Conservation (phyloP, 768 basidiomycete species). For the Serendipita sp. region DNA sequence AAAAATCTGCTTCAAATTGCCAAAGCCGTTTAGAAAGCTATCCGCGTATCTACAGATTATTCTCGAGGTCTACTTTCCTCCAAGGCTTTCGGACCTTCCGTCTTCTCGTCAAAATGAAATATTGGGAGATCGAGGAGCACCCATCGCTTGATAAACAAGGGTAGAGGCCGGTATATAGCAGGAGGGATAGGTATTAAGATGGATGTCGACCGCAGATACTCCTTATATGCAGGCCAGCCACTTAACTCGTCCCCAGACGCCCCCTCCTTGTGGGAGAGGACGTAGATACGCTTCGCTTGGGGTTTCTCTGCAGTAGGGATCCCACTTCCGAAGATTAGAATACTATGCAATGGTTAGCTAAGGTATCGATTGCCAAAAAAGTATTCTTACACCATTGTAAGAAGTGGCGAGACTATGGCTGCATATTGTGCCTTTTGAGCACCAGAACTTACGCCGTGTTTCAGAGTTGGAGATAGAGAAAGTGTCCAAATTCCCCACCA, state of each 20-base stretch:
- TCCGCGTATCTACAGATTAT: not conserved
- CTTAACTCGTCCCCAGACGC: conserved; percentile 17
- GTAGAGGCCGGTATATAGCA: conserved; percentile 33
- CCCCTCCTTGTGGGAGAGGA: conserved; percentile 30
- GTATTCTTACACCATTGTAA: conserved; percentile 40
- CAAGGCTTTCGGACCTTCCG: conserved; percentile 29
- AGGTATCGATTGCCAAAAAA: not conserved
- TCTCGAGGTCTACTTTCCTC: conserved; percentile 17
- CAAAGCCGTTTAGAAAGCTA: not conserved
- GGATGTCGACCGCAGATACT: conserved; percentile 39
- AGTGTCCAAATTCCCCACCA: conserved; percentile 55
- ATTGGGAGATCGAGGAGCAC: conserved; percentile 47
- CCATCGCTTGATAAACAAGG: conserved; percentile 34
- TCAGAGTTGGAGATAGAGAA: conserved; percentile 39
- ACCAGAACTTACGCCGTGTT: conserved; percentile 26
- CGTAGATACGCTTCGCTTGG: conserved; percentile 40
- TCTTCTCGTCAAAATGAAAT: conserved; percentile 39
- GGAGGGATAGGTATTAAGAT: conserved; percentile 49
- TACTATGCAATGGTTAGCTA: conserved; percentile 18
- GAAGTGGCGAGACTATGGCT: conserved; percentile 42
- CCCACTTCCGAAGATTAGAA: conserved; percentile 51
- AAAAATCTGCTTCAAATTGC: no score
- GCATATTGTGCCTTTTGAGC: conserved; percentile 42
- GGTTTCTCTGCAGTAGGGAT: conserved; percentile 58
- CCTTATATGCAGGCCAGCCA: conserved; percentile 39